A percentile compares a stretch with the other conserved stretches of the same genome.
Evolutionary conservation across 176 grass and related monocot species (phyloP).

Genomic region (Triticum turgidum): DNA sequence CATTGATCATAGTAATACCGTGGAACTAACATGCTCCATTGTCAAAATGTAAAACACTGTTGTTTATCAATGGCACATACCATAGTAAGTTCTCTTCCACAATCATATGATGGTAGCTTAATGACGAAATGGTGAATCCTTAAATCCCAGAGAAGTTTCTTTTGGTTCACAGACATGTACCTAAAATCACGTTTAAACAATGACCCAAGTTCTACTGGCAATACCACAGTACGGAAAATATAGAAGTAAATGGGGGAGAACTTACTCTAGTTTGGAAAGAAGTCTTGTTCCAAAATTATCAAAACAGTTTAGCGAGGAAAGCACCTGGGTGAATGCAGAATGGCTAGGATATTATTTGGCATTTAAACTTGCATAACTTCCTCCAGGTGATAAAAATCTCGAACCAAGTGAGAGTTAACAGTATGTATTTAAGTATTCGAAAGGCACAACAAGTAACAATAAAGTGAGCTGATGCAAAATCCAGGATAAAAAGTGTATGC

Average conservation of each 20-base stretch:
- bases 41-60: constrained; percentile 20
- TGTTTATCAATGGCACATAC: constrained; percentile 40
- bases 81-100: constrained; percentile 41
- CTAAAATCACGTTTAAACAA: constrained; percentile 48
- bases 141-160: constrained; percentile 76
- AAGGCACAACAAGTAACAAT: constrained; percentile 21
- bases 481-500: not conserved
- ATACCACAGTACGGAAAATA: constrained; percentile 24
- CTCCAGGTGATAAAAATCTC: constrained; percentile 1
- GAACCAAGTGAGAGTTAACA: not conserved
- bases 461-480: constrained; percentile 10
- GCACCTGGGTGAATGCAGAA: constrained; percentile 55
- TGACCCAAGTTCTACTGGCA: constrained; percentile 33
- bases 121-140: constrained; percentile 54
- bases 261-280: constrained; percentile 80
- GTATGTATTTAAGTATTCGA: constrained; percentile 23
- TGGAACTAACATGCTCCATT: not conserved
- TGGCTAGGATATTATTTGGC: not conserved
- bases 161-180: constrained; percentile 64
- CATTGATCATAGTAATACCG: constrained; percentile 10
- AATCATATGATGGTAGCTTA: constrained; percentile 66
- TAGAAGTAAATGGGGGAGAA: constrained; percentile 17
- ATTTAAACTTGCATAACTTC: not conserved
- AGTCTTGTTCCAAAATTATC: constrained; percentile 69
- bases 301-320: constrained; percentile 81